These are phyloP conservation scores for Ceratorhiza oryzae-sativae DNA, from an alignment of 1,284 basidiomycete genomes.

Conservation along the genomic window DNA sequence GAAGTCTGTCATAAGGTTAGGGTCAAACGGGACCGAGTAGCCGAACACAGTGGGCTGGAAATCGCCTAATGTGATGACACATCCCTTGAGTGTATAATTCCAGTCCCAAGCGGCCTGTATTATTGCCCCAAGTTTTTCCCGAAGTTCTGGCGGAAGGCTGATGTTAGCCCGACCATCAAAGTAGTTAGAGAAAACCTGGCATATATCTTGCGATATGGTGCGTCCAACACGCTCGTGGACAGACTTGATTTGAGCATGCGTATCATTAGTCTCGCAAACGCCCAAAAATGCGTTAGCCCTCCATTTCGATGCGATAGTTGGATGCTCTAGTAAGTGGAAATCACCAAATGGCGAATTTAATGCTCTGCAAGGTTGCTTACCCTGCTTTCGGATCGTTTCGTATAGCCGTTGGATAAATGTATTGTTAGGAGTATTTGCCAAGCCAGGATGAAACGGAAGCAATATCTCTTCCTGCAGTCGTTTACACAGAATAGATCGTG, in stretches of 20 bases:
- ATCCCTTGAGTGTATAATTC: slow-evolving; percentile 11
- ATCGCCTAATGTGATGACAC: slow-evolving; percentile 23
- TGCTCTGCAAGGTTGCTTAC: neutral
- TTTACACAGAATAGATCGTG: slow-evolving; percentile 8
- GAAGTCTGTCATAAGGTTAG: slow-evolving; percentile 9
- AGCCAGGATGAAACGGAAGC: slow-evolving; percentile 13
- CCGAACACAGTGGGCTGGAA: slow-evolving; percentile 15
- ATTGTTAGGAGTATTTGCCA: neutral
- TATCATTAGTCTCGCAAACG: neutral
- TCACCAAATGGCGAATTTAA: no score
- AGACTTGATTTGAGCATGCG: neutral
- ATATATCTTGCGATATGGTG: neutral
- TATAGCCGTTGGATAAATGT: neutral
- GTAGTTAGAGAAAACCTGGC: neutral
- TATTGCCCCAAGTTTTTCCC: neutral
- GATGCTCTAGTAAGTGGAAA: neutral
- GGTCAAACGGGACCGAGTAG: neutral
- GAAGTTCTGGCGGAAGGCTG: neutral
- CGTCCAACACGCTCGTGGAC: neutral
- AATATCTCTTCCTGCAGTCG: slow-evolving; percentile 28
- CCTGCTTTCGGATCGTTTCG: neutral
- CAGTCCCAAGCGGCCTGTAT: slow-evolving; percentile 19
- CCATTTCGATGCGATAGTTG: slow-evolving; percentile 13
- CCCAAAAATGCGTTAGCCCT: slow-evolving; percentile 13
- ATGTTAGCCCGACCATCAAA: neutral